Conservation (phyloP, 768 basidiomycete species). For the Mycena rebaudengoi region DNA sequence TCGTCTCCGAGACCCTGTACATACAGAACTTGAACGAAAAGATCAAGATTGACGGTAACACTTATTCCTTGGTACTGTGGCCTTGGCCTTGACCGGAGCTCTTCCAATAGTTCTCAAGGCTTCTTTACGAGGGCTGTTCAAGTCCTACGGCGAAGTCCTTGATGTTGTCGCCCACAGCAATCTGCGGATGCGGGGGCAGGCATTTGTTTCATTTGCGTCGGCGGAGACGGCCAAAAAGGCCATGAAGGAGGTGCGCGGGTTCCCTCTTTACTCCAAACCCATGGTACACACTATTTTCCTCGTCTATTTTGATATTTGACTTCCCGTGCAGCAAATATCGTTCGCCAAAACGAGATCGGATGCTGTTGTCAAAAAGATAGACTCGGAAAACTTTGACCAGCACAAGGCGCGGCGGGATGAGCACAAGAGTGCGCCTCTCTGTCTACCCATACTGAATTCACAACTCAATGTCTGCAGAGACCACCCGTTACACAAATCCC, state of each 20-base stretch:
- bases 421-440: slow-evolving; percentile 77
- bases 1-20: slow-evolving; percentile 86
- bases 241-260: slow-evolving; percentile 90
- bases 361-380: slow-evolving; percentile 82
- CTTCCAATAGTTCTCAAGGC: slow-evolving; percentile 79
- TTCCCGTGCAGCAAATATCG: slow-evolving; percentile 81
- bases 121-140: slow-evolving; percentile 89
- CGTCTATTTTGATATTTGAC: slow-evolving; percentile 4
- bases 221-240: slow-evolving; percentile 87
- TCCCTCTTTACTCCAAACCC: slow-evolving; percentile 95
- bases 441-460: background rate
- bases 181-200: slow-evolving; percentile 97
- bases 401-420: slow-evolving; percentile 81
- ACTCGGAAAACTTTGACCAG: slow-evolving; percentile 70
- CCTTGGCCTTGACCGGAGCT: background rate
- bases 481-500: slow-evolving; percentile 88
- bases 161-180: slow-evolving; percentile 97
- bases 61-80: slow-evolving; percentile 18
- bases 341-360: slow-evolving; percentile 92
- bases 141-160: slow-evolving; percentile 90
- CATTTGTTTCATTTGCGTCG: slow-evolving; percentile 92
- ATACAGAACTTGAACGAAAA: slow-evolving; percentile 97
- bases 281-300: slow-evolving; percentile 65
- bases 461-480: slow-evolving; percentile 54
- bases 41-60: slow-evolving; percentile 78